Conservation (phyloP, 2,329 filamentous ascomycete species). For the Scedosporium minutisporum region DNA sequence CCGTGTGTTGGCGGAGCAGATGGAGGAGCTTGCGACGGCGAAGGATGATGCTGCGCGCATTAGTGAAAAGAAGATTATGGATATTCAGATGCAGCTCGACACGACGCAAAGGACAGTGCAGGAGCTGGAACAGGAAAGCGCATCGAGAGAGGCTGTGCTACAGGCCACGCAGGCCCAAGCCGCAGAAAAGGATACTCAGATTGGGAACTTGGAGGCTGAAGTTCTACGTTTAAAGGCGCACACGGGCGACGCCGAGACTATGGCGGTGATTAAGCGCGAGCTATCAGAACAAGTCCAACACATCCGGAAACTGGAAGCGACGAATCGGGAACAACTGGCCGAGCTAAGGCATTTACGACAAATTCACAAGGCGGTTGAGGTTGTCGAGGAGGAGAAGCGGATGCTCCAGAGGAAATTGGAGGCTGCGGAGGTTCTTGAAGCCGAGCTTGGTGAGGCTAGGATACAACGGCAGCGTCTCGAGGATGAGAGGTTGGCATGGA, state of each 20-base stretch:
- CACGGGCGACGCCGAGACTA: conserved; percentile 75
- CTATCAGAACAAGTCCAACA: conserved; percentile 87
- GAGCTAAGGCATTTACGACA: conserved; percentile 79
- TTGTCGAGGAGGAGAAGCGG: conserved; percentile 92
- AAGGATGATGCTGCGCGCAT: conserved; percentile 62
- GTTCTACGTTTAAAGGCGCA: conserved; percentile 77
- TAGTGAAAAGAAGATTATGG: conserved; percentile 42
- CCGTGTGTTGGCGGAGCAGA: conserved; percentile 66
- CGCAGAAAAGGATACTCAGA: conserved; percentile 57
- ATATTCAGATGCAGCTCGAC: conserved; percentile 43
- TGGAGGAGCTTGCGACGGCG: conserved; percentile 57
- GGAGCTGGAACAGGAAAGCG: conserved; percentile 50
- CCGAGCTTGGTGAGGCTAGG: conserved; percentile 68
- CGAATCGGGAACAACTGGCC: conserved; percentile 66
- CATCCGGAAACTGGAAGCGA: conserved; percentile 72
- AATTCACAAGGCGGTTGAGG: conserved; percentile 75
- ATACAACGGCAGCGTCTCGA: conserved; percentile 80
- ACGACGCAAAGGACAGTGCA: conserved; percentile 38
- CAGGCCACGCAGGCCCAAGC: conserved; percentile 57
- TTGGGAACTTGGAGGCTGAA: conserved; percentile 71
- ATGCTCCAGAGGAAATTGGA: conserved; percentile 69
- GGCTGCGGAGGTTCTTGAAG: conserved; percentile 61
- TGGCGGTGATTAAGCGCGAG: conserved; percentile 77
- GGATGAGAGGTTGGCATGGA: conserved; percentile 81
- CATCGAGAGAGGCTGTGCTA: conserved; percentile 44